Evolutionary conservation across 306 rosid species (phyloP), one percentile per base, ranked within the genome.

Genomic region (Castanea sativa): DNA sequence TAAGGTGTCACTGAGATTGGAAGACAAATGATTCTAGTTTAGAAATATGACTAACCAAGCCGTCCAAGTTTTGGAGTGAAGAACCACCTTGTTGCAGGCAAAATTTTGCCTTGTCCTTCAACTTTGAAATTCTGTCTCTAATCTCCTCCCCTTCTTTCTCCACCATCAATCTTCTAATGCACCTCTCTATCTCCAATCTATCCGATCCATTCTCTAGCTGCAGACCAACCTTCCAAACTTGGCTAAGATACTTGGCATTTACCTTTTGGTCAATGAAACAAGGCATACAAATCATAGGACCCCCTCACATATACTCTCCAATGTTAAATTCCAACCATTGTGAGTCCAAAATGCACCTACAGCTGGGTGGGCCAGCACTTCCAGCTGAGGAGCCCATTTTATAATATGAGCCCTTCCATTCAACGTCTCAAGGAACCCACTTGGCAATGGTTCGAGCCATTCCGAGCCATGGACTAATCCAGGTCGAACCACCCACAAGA

Each of bases 311-410:
- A 89, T 74, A 67, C 96, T 88, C 80, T 88, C 92, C 59, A 91
- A 58, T 0, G 89, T 91, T 23, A 92, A 92, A 67, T 92, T 93
- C 97, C 94, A 91, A 35, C 94, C 94, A 43, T 68, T 67, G 35
- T 89, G 93, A 56, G 89, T 91, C 94, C 87, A 91, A 84, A 93
- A 91, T 56, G 88, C 89, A 11, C 93, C 91, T 2, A 91, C 73
- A 0, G 89, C 73, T 0, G 69, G 73, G 75, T 93, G 92, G 5
- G 86, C 88, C 72, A 91, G 33, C 73, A 93, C 94, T 71, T 88
- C 88, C 59, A 59, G 80, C 61, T 91, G 92, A 23, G 94, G 97
- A 29, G 92, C 93, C 98, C 96, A 91, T 80, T 91, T 88, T 27
- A 90, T 89, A 52, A 91, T 78, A 79, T 70, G 76, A 1, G 91